A percentile compares a stretch with the other conserved stretches of the same genome.
phyloP scores from a whole-genome alignment of 2,329 filamentous ascomycete genomes.

The Fusarium denticulatum region DNA sequence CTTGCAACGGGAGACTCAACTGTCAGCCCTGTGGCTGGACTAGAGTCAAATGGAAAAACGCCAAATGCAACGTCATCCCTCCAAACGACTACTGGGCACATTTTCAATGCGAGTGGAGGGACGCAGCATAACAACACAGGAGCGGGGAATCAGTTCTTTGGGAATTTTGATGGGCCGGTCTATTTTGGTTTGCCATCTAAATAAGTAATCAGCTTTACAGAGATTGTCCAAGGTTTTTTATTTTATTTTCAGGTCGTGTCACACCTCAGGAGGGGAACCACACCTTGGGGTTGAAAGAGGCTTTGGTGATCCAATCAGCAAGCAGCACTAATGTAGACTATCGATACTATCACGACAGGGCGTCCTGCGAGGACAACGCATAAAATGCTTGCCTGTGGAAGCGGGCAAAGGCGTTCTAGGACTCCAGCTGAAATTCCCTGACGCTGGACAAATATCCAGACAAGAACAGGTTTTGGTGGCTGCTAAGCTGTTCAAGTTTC shows the following conservation, averaged over 20 bases:
- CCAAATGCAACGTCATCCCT: background rate
- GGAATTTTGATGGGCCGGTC: background rate
- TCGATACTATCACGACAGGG: background rate
- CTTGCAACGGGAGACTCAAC: background rate
- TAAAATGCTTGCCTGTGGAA: background rate
- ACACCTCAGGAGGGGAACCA: background rate
- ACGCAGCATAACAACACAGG: background rate
- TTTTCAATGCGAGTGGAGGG: background rate
- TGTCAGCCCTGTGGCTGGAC: background rate
- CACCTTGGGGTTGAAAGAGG: background rate
- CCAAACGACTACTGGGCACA: background rate
- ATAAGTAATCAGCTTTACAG: background rate
- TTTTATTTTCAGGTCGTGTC: too few species aligned
- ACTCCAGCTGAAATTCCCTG: background rate
- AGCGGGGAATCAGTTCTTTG: background rate
- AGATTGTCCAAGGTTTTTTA: too few species aligned
- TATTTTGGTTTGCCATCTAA: background rate
- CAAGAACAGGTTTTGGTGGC: background rate
- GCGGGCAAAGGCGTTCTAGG: background rate
- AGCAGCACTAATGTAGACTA: background rate
- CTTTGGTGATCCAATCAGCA: background rate
- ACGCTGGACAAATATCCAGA: too few species aligned
- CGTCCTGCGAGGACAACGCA: background rate
- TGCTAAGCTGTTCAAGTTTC: fast-evolving
- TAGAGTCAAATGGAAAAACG: background rate